Evolutionary conservation across 257 asterid species (phyloP).

Genomic region (Scutellaria minor): DNA sequence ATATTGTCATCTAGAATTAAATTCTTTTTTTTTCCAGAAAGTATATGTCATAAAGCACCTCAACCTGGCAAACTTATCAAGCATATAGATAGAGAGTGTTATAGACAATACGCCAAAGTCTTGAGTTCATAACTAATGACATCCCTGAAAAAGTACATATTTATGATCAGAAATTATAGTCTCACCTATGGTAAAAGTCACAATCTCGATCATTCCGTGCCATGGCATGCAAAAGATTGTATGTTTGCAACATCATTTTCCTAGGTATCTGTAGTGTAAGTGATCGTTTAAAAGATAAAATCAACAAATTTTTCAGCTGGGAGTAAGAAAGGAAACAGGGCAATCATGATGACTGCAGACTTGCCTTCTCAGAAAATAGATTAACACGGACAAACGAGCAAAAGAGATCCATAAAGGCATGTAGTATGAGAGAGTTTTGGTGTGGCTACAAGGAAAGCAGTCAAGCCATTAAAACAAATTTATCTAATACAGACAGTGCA

Average conservation of each 20-base stretch:
- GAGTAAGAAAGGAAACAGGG: conserved; percentile 23
- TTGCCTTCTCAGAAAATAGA: conserved; percentile 92
- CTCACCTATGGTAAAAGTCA: conserved; percentile 93
- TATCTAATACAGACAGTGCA: conserved; percentile 6
- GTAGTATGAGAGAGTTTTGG: conserved; percentile 94
- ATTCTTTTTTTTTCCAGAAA: conserved; percentile 14
- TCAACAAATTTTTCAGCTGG: conserved; percentile 8
- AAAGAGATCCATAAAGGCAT: conserved; percentile 96
- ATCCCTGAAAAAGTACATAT: conserved; percentile 18
- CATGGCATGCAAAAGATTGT: conserved; percentile 89
- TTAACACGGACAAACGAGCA: conserved; percentile 99
- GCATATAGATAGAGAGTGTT: conserved; percentile 22
- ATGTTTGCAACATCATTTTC: conserved; percentile 93
- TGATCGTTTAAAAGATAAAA: conserved; percentile 31
- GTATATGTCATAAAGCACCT: conserved; percentile 2
- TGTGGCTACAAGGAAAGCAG: conserved; percentile 81
- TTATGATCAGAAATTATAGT: conserved; percentile 26
- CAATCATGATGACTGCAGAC: conserved; percentile 30
- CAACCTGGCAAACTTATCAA: not conserved
- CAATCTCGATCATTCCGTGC: conserved; percentile 89
- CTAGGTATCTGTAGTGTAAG: conserved; percentile 74
- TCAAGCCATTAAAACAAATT: conserved; percentile 34
- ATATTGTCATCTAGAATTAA: conserved; percentile 11
- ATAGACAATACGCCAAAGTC: not conserved
- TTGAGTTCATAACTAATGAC: conserved; percentile 30